These are phyloP conservation scores for Xylaria sp. DNA, from an alignment of 2,329 filamentous ascomycete species.

Conservation along the genomic window DNA sequence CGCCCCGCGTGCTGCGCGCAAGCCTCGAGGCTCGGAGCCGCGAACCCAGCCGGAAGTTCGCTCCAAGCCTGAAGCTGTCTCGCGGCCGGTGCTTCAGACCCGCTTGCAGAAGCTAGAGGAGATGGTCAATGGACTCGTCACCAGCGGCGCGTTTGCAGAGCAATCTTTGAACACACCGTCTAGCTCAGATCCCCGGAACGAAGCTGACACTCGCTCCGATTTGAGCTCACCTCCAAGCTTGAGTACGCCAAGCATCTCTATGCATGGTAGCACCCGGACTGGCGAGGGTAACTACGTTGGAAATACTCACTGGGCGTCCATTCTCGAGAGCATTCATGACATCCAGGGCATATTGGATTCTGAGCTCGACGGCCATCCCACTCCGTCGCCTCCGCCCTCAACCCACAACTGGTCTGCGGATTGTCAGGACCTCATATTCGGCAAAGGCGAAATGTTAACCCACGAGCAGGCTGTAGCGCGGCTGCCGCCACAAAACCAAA, in stretches of 20 bases:
- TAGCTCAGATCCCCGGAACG: slow-evolving; percentile 47
- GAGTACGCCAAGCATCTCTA: slow-evolving; percentile 36
- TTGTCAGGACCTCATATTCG: slow-evolving; percentile 47
- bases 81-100: slow-evolving; percentile 50
- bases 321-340: slow-evolving; percentile 53
- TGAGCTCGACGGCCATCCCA: slow-evolving; percentile 43
- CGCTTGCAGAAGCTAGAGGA: slow-evolving; percentile 54
- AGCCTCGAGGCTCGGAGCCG: slow-evolving; percentile 48
- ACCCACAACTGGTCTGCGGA: slow-evolving; percentile 42
- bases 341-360: slow-evolving; percentile 51
- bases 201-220: slow-evolving; percentile 48
- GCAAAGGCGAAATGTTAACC: slow-evolving; percentile 46
- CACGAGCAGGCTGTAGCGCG: slow-evolving; percentile 50
- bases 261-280: slow-evolving; percentile 38
- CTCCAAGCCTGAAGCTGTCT: slow-evolving; percentile 46
- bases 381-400: slow-evolving; percentile 47
- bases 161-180: slow-evolving; percentile 45
- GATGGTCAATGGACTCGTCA: slow-evolving; percentile 51
- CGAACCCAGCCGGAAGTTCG: slow-evolving; percentile 47
- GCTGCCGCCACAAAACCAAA: slow-evolving; percentile 48
- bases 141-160: slow-evolving; percentile 39
- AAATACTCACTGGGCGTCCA: slow-evolving; percentile 52
- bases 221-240: slow-evolving; percentile 47
- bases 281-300: slow-evolving; percentile 51
- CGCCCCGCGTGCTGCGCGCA: slow-evolving; percentile 51